Conservation (phyloP, 805 yeast genomes). For the Candida methanosorbosa region DNA sequence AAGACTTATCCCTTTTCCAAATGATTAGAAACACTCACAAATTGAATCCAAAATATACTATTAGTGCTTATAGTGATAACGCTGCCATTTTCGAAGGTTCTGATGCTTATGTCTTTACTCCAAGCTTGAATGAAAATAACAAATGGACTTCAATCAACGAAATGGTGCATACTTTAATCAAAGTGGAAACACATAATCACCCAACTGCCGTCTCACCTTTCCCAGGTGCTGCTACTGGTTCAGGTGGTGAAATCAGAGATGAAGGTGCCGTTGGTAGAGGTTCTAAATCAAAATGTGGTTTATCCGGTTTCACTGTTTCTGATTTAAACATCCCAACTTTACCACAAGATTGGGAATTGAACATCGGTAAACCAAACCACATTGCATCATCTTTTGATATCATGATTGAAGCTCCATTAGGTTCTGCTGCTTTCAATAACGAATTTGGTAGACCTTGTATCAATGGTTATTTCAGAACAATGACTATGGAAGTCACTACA, state of each 20-base stretch:
- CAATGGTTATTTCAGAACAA: conserved; percentile 92
- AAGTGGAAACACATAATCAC: conserved; percentile 98
- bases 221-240: conserved; percentile 99
- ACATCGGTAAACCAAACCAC: conserved; percentile 85
- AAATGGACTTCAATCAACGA: conserved; percentile 72
- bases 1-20: conserved; percentile 71
- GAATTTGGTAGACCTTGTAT: conserved; percentile 99
- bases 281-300: conserved; percentile 93
- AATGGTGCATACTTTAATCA: conserved; percentile 79
- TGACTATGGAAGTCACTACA: conserved; percentile 69
- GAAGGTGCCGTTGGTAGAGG: conserved; percentile 99
- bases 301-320: conserved; percentile 86
- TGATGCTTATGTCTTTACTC: conserved; percentile 68
- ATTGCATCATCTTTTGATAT: conserved; percentile 90
- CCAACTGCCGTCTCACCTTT: conserved; percentile 99
- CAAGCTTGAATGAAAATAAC: conserved; percentile 55
- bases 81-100: conserved; percentile 93
- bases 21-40: conserved; percentile 95
- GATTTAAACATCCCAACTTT: conserved; percentile 81
- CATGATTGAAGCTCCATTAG: conserved; percentile 95
- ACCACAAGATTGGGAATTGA: conserved; percentile 92
- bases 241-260: conserved; percentile 99
- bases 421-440: conserved; percentile 96
- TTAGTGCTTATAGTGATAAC: conserved; percentile 93
- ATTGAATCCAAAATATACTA: conserved; percentile 69